These are phyloP conservation scores for Podospora didyma DNA, from an alignment of 495 filamentous ascomycete species.

Conservation along the genomic window DNA sequence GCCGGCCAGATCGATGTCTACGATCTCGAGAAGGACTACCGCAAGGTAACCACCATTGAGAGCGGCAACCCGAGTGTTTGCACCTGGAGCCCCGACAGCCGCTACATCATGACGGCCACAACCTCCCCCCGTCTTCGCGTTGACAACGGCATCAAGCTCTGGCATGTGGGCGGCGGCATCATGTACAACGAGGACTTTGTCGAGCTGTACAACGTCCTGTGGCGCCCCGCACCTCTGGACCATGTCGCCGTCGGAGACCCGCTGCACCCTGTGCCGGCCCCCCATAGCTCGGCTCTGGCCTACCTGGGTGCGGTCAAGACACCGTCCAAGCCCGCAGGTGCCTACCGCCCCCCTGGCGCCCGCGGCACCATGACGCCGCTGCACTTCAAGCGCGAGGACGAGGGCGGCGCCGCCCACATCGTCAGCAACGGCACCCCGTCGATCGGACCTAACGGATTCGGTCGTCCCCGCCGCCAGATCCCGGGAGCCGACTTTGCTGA, in stretches of 20 bases:
- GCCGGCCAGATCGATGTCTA: conserved; percentile 97
- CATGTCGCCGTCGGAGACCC: conserved; percentile 65
- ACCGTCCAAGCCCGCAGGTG: conserved; percentile 89
- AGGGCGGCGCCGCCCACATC: conserved; percentile 86
- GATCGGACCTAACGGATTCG: conserved; percentile 72
- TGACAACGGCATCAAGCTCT: conserved; percentile 93
- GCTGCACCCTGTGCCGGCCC: conserved; percentile 69
- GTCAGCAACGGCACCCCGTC: conserved; percentile 70
- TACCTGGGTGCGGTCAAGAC: conserved; percentile 85
- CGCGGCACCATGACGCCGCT: conserved; percentile 83
- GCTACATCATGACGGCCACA: conserved; percentile 91
- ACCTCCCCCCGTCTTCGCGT: conserved; percentile 91
- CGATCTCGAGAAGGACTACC: conserved; percentile 86
- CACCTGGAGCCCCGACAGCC: conserved; percentile 93
- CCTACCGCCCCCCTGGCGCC: conserved; percentile 94
- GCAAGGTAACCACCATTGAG: conserved; percentile 89
- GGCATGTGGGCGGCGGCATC: conserved; percentile 84
- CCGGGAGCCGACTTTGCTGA: conserved; percentile 51
- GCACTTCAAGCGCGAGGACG: conserved; percentile 95
- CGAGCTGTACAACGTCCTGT: conserved; percentile 88
- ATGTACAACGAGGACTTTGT: conserved; percentile 94
- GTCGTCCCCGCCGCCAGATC: conserved; percentile 54
- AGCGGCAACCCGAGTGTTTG: conserved; percentile 93
- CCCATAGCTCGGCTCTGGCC: conserved; percentile 78
- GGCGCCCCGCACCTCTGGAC: conserved; percentile 69